Conservation (phyloP, 352 stramenopile genomes). For the Phytophthora foliorum region DNA sequence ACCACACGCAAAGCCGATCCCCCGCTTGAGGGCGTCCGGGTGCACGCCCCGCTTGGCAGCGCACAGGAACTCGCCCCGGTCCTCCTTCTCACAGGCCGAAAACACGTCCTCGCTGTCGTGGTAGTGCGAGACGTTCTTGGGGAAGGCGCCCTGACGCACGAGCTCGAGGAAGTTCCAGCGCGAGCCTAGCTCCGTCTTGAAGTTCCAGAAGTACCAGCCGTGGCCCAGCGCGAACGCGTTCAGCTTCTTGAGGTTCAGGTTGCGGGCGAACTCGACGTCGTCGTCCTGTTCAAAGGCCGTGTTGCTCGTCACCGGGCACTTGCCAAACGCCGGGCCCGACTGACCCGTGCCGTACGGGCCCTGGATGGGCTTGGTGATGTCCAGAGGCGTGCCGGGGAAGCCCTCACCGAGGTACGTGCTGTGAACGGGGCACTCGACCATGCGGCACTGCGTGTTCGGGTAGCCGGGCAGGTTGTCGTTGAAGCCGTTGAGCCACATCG, state of each 20-base stretch:
- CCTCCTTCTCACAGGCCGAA: constrained; percentile 62
- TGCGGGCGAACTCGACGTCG: constrained; percentile 74
- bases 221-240: constrained; percentile 91
- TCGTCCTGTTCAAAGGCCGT: constrained; percentile 68
- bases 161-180: constrained; percentile 90
- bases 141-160: constrained; percentile 59
- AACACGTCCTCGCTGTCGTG: constrained; percentile 56
- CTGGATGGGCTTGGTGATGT: constrained; percentile 24
- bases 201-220: constrained; percentile 93
- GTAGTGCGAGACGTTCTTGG: constrained; percentile 72
- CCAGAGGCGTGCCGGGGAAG: constrained; percentile 21
- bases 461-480: constrained; percentile 52
- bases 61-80: constrained; percentile 73
- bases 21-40: constrained; percentile 53
- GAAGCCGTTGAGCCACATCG: constrained; percentile 87
- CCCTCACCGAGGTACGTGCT: constrained; percentile 77
- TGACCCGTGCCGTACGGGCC: constrained; percentile 17
- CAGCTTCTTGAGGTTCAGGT: constrained; percentile 92
- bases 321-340: constrained; percentile 64
- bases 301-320: constrained; percentile 41
- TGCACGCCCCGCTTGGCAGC: constrained; percentile 66
- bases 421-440: constrained; percentile 79
- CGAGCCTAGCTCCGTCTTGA: constrained; percentile 60
- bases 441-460: constrained; percentile 90
- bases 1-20: constrained; percentile 57